Evolutionary conservation across 2,329 filamentous ascomycete species (phyloP), one percentile per base, ranked within the genome.

Genomic region (Paraconiothyrium brasiliense): DNA sequence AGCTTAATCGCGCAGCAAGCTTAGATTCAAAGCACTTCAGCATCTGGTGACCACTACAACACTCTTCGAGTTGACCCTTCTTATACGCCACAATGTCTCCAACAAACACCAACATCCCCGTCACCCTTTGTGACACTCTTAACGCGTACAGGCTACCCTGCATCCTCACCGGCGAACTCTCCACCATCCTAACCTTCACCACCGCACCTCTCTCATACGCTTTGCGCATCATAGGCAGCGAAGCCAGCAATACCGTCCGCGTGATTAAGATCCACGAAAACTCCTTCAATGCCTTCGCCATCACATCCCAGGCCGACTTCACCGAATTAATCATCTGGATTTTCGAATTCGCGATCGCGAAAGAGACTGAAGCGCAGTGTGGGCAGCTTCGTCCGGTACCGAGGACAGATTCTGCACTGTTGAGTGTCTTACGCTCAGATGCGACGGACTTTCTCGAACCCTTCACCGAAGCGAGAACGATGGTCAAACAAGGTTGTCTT

Each of bases 201-300:
- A 11, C 32, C 54, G 6, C 30, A 14, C 54, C 54, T 2, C 32
- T 57, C 3, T 57, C 43, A 32, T 57, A 37, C 46, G 27, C 54
- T 5, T 43, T 57, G 4, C 54, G 54, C 32, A 35, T 57, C 20
- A 37, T 13, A 32, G 54, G 43, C 4, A 22, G 5, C 10, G 16
- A 16, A 20, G 8, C 14, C 14, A 27, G 22, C 32, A 24, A 10
- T 4, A 30, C 3, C 30, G 44, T 41, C 22, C 34, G 20, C 20
- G 20, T 49, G 9, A 9, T 48, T 16, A 24, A 37, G 3, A n/a
- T 35, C 30, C 41, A 11, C 27, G 32, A 57, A n/a, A 27, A 39
- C 54, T n/a, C 43, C 43, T 47, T 43, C 20, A 20, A n/a, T 4
- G n/a, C 22, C 16, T 43, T 54, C 22, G 13, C 22, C 10, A 22